Evolutionary conservation across 441 rosid species (phyloP), one percentile per base, ranked within the genome.

Genomic region (Manihot esculenta): DNA sequence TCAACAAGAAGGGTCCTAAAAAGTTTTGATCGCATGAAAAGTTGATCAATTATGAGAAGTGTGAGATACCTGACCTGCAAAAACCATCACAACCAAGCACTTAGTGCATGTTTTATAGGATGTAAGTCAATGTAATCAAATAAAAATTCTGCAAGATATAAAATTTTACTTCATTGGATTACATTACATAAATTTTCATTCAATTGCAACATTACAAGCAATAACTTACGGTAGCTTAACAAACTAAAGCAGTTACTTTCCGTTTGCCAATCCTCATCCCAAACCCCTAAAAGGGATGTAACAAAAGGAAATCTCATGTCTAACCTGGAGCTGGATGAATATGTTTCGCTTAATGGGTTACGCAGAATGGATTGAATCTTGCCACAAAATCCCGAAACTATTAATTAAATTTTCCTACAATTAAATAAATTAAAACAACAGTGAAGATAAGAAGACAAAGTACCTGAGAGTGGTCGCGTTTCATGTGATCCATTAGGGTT

Each of bases 1-100:
- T 85, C 88, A 8, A 88, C 84, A 3, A 91, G 62, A 72, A 93
- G 80, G 54, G 70, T 57, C 77, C 98, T 89, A 76, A 95, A 95
- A 44, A 91, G 88, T 88, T 93, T 89, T 21, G 96, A 95, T 26
- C 97, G 83, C 95, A 95, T 89, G 79, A 95, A 93, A 33, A 95
- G 87, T 72, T 93, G 94, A 76, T 95, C 98, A 72, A 91, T 86
- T 80, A 93, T 86, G 65, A 89, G 84, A 70, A 93, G 89, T 17
- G 96, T 58, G 55, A 91, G 78, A 76, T 84, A 95, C 64, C 98
- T 85, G 35, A 95, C 96, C 98, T 93, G 84, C 64, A 74, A 77
- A 65, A 55, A 64, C 72, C 42, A 21, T 13, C 51, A 53, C 9
- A 35, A n/a, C 18, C 47, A 51, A 68, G 20, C 8, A 54, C 30